These are phyloP conservation scores for Dryas alaskensis DNA, from an alignment of 306 rosid genomes.

Conservation along the genomic window DNA sequence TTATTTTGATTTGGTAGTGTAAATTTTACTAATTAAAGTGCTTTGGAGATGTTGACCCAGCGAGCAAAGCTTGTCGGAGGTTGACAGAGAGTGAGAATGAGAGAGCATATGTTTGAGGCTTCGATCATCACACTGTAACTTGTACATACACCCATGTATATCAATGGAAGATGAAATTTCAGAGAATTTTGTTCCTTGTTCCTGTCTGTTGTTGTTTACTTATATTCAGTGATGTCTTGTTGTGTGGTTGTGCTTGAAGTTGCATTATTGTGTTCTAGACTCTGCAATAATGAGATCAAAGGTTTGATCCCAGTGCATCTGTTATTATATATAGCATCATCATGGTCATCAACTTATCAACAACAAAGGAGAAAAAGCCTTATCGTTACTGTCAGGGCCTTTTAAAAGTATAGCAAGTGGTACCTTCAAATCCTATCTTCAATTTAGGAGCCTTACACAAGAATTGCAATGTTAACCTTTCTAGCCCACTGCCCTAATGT, in stretches of 20 bases:
- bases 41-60: slow-evolving; percentile 65
- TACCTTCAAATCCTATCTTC: slow-evolving; percentile 22
- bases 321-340: slow-evolving; percentile 5
- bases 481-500: neutral
- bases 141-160: slow-evolving; percentile 68
- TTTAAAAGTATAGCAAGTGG: neutral
- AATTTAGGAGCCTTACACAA: neutral
- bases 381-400: neutral
- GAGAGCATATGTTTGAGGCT: slow-evolving; percentile 37
- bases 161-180: slow-evolving; percentile 54
- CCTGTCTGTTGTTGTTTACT: neutral
- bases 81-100: slow-evolving; percentile 32
- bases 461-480: neutral
- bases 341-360: slow-evolving; percentile 8
- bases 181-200: neutral
- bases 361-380: slow-evolving; percentile 3
- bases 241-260: slow-evolving; percentile 24
- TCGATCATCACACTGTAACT: slow-evolving; percentile 55
- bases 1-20: slow-evolving; percentile 48
- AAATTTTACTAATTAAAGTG: slow-evolving; percentile 54
- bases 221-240: slow-evolving; percentile 14
- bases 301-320: slow-evolving; percentile 26
- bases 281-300: slow-evolving; percentile 26
- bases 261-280: slow-evolving; percentile 24
- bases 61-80: slow-evolving; percentile 69